Evolutionary conservation across 768 basidiomycete genomes (phyloP).

Genomic region (Leccinellum luteum): DNA sequence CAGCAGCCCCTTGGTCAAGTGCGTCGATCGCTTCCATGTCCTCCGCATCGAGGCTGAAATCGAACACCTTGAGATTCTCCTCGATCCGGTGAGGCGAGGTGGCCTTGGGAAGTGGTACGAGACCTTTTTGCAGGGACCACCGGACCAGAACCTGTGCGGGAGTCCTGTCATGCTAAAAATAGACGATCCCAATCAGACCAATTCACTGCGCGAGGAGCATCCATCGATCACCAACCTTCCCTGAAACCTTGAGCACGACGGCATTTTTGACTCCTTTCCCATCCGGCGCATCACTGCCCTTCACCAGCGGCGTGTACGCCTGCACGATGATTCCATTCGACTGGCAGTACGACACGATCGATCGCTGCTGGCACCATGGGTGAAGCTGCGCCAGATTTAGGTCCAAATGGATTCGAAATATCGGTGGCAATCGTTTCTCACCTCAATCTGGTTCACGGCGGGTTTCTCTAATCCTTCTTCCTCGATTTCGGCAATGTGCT

Average conservation of each 20-base stretch:
- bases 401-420: neutral
- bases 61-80: conserved; percentile 71
- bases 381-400: conserved; percentile 49
- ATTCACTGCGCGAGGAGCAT: neutral
- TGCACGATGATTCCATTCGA: conserved; percentile 58
- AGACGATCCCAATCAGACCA: neutral
- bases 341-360: conserved; percentile 70
- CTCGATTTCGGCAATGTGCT: conserved; percentile 25
- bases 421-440: neutral
- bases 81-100: conserved; percentile 60
- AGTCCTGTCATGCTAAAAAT: conserved; percentile 27
- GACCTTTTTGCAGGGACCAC: conserved; percentile 50
- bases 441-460: conserved; percentile 31
- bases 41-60: conserved; percentile 61
- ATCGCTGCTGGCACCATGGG: conserved; percentile 75
- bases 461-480: conserved; percentile 26
- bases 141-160: conserved; percentile 47
- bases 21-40: conserved; percentile 66
- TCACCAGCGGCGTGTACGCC: conserved; percentile 72
- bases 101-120: conserved; percentile 78
- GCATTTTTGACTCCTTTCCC: conserved; percentile 45
- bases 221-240: conserved; percentile 44
- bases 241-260: conserved; percentile 47
- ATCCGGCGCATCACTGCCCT: conserved; percentile 32
- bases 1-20: conserved; percentile 66